phyloP scores from a whole-genome alignment of 768 basidiomycete genomes.

The Pholiota microspora region DNA sequence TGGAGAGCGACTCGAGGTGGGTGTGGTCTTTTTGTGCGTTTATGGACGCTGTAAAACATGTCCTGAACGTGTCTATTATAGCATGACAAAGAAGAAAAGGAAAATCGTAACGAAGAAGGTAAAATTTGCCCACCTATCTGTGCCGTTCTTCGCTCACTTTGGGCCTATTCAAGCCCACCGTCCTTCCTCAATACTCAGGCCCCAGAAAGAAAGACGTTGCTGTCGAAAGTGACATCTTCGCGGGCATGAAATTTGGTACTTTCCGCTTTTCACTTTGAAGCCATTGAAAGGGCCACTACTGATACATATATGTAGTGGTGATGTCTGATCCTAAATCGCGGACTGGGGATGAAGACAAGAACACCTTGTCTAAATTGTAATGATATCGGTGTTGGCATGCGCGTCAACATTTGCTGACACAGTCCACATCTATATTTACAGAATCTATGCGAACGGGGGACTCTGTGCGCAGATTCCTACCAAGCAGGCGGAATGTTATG shows the following conservation, averaged over 20 bases:
- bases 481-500: slow-evolving; percentile 47
- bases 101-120: slow-evolving; percentile 56
- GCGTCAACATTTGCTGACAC: no score
- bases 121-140: neutral
- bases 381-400: no score
- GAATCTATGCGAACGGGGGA: slow-evolving; percentile 73
- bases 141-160: no score
- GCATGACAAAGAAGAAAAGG: slow-evolving; percentile 53
- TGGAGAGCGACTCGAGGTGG: slow-evolving; percentile 59
- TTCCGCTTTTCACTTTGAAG: neutral
- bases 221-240: slow-evolving; percentile 65
- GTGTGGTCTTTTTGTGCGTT: slow-evolving; percentile 9
- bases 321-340: slow-evolving; percentile 71
- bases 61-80: slow-evolving; percentile 15
- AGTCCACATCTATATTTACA: slow-evolving; percentile 22
- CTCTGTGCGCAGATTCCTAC: slow-evolving; percentile 58
- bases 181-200: slow-evolving; percentile 69
- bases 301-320: slow-evolving; percentile 49
- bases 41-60: no score
- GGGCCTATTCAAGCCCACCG: slow-evolving; percentile 42
- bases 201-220: slow-evolving; percentile 58
- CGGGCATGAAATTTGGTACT: slow-evolving; percentile 79
- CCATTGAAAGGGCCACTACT: neutral
- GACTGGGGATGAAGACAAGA: slow-evolving; percentile 67
- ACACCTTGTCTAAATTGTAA: slow-evolving; percentile 65